Base-by-base conservation (phyloP, 306 rosid genomes). In the Quercus dentata region DNA sequence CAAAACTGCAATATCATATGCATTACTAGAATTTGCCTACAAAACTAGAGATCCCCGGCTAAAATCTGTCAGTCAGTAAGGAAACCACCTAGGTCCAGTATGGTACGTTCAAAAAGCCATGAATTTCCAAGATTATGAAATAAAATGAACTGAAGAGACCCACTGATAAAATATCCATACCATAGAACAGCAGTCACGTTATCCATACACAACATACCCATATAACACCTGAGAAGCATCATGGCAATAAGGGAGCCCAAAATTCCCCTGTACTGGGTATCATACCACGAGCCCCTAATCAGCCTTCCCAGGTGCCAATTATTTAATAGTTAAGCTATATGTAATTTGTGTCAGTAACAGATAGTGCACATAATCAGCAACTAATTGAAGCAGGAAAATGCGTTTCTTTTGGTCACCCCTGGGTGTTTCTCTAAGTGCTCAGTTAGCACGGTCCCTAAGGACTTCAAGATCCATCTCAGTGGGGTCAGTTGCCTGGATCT, bases 391-490 rank as follows among this genome's bases (percentile, higher is more conserved):
- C 74, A 55, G 74, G 65, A 64, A 69, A 69, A 46, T 52, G 54
- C 78, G 79, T 72, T 85, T 76, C 82, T 63, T 69, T 44, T 73
- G 78, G 77, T 30, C 71, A 59, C 81, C 81, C 62, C 83, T 81
- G 82, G 69, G 81, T 70, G 74, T 73, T 75, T 79, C 61, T 78
- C 76, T 41, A 5, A 86, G 69, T 74, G 80, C 85, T 93, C 87
- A 91, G 84, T 80, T 83, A 52, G 90, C 95, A 68, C 95, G 90
- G 18, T 94, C 95, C 82, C 86, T 73, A 65, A 91, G 78, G 76
- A 91, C 92, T 81, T 93, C 94, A 55, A 91, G 91, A 78, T 93
- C 93, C 94, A 90, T 93, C 91, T 94, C 97, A 0, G 90, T 86
- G 27, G 89, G 89, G 85, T 90, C 97, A 41, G 97, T 91, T 71